Base-by-base conservation (phyloP, 352 stramenopile genomes). In the Globisporangium nagaii region DNA sequence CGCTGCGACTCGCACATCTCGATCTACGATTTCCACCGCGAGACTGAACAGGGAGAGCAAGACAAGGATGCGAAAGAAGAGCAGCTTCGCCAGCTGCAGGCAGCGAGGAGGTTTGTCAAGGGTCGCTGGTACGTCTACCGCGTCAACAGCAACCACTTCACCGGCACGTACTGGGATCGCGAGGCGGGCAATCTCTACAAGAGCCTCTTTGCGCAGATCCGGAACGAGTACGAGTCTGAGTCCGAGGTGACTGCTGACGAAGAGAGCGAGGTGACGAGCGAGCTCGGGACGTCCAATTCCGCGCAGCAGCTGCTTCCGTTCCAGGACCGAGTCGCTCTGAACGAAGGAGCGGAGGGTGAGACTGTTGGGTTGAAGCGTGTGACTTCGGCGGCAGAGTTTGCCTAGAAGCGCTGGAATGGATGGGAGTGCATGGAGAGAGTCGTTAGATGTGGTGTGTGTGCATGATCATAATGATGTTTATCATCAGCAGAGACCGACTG, bases 121-220 rank as follows among this genome's bases (percentile, higher is more conserved):
- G 81, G 81, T 9, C 73, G 68, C 9, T 92, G 81, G 81, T 88
- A 92, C 52, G 79, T 92, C 36, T 88, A 92, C 39, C 79, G 81
- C 34, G 77, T 92, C 15, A 67, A 83, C 30, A 80, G 66, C 36
- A 92, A 92, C 62, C 81, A 92, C 59, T 60, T 92, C 34, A 68
- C 75, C 7, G 81, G 81, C 3, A 92, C 76, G 1, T 82, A 78
- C 47, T 88, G 76, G 72, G 72, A 92, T 49, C 65, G 62, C 42
- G 75, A 86, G 28, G 79, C 81, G 9, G 56, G 57, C 12, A 65
- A 88, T 27, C 56, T 91, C 40, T 91, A 84, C 65, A 72, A 63
- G 41, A 89, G 73, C 40, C 70, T 91, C 31, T 91, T 91, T 49
- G 76, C 70, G 2, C 62, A 86, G 36, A 86, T 89, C 59, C 62